Base-by-base conservation (phyloP, 2,329 filamentous ascomycete genomes). In the Macrophomina pseudophaseolina region DNA sequence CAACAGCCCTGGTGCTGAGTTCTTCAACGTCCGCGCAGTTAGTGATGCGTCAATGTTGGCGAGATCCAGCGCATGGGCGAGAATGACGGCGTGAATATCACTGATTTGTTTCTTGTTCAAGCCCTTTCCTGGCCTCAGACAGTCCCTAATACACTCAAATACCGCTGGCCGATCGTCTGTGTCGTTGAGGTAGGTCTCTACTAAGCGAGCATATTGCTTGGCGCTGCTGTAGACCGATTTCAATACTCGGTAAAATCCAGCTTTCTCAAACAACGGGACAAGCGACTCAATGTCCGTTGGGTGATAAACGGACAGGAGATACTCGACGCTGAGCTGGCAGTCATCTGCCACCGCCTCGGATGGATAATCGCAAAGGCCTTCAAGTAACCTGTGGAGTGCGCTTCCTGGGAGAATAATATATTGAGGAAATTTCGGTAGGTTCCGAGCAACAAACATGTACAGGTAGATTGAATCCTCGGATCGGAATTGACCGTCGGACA, bases 371-470 rank as follows among this genome's bases (percentile, higher is more conserved):
- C 95, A 99, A 4, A 99, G 84, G 2, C 93, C 91, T 44, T 88
- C 84, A 32, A 99, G 84, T 9, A 97, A 90, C 67, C 89, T 89
- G 67, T 93, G 92, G 0, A 99, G 84, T 1, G 91, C 91, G 2
- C 92, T 93, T 18, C 94, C 95, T 0, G 94, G 91, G 54, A 99
- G 87, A 11, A 98, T 86, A 60, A 99, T 89, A 74, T 97, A 97
- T 75, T 98, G 94, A 0, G 94, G 93, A 74, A 97, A 99, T 77
- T 99, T 99, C 3, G 96, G 92, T 59, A 99, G 81, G 75, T 97
- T 99, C 66, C 95, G 89, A 18, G 95, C 94, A 75, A 99, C 91
- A 74, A 99, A 99, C 93, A 99, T 99, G 79, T 99, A 93, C 52
- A 99, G 86, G 78, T 97, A 99, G 66, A 99, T 92, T 12, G 91